Evolutionary conservation across 768 basidiomycete species (phyloP).

Genomic region (Termitomyces heimii): DNA sequence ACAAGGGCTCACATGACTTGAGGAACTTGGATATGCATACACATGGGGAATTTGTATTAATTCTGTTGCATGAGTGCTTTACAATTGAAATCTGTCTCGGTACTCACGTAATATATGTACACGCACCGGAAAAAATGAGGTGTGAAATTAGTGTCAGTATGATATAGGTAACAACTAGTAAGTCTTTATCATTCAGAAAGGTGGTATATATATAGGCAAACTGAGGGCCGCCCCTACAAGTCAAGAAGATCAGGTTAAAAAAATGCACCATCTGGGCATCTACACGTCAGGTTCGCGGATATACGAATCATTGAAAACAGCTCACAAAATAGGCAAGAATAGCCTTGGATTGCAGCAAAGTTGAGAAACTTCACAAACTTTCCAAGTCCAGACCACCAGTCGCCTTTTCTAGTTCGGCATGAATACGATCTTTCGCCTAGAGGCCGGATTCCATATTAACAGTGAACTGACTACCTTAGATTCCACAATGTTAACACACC

Average conservation of each 20-base stretch:
- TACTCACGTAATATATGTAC: background rate
- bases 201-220: background rate
- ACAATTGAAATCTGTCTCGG: background rate
- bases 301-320: background rate
- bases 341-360: background rate
- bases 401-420: constrained; percentile 10
- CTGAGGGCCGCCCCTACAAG: background rate
- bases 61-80: background rate
- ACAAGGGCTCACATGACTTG: background rate
- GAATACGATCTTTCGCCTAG: constrained; percentile 9
- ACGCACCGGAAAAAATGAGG: background rate
- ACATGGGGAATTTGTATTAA: background rate
- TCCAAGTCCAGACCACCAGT: background rate
- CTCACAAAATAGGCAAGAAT: no score
- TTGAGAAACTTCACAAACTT: constrained; percentile 4
- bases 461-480: background rate
- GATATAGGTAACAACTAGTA: background rate
- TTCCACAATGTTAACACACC: constrained; percentile 21
- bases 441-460: background rate
- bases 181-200: background rate
- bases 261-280: background rate
- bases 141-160: background rate
- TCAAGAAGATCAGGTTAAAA: background rate
- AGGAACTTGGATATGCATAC: background rate
- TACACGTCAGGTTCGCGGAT: background rate